A percentile compares a stretch with the other conserved stretches of the same genome.
phyloP scores from a whole-genome alignment of 768 basidiomycete species.

The Tylopilus sp. region DNA sequence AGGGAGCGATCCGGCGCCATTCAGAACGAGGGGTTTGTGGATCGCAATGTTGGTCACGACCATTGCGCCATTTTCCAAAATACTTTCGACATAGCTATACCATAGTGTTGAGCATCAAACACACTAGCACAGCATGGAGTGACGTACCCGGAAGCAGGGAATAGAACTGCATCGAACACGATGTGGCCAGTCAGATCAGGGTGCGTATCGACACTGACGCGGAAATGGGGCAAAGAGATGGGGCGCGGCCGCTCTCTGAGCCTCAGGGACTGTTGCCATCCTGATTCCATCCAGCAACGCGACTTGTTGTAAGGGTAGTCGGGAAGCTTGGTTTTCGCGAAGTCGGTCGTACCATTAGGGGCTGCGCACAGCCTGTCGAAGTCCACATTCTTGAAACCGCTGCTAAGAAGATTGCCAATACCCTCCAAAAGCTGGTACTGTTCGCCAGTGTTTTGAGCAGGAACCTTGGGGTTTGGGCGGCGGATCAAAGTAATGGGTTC shows the following conservation, averaged over 20 bases:
- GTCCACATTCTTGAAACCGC: conserved; percentile 30
- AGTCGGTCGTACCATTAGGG: conserved; percentile 16
- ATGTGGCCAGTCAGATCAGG: conserved; percentile 42
- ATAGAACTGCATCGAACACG: conserved; percentile 42
- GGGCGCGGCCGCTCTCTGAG: conserved; percentile 31
- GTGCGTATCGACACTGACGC: conserved; percentile 32
- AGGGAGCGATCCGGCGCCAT: conserved; percentile 12
- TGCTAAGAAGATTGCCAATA: conserved; percentile 28
- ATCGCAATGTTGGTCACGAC: conserved; percentile 25
- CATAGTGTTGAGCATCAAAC: neutral
- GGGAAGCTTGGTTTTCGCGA: conserved; percentile 26
- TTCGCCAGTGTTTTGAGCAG: conserved; percentile 32
- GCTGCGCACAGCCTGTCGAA: conserved; percentile 27
- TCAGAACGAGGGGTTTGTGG: conserved; percentile 29
- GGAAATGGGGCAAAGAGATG: conserved; percentile 34
- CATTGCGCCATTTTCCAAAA: conserved; percentile 34
- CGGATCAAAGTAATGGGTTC: conserved; percentile 28
- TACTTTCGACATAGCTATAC: conserved; percentile 26
- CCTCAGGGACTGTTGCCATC: conserved; percentile 20
- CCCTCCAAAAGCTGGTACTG: conserved; percentile 33
- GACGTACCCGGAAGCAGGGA: conserved; percentile 44
- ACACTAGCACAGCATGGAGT: conserved; percentile 5
- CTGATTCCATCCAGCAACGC: conserved; percentile 26
- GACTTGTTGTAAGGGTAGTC: conserved; percentile 31
- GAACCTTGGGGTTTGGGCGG: conserved; percentile 31